A percentile compares a stretch with the other conserved stretches of the same genome.
Conservation (phyloP, 345 rosid genomes). For the Cardamine resedifolia region DNA sequence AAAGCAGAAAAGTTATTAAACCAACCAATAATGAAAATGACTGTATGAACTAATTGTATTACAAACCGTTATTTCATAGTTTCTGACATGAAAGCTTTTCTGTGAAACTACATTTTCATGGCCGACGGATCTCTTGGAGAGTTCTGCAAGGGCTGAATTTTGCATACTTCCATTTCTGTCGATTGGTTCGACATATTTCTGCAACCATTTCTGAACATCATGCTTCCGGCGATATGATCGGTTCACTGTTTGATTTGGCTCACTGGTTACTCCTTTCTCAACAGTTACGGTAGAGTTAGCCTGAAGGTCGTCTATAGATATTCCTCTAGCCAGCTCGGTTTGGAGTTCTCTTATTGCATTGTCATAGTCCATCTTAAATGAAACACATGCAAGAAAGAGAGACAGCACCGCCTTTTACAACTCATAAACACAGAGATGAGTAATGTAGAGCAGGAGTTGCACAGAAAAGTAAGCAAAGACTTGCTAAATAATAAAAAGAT, state of each 20-base stretch:
- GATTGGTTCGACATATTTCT: constrained; percentile 39
- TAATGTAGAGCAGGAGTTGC: not conserved
- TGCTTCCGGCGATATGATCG: constrained; percentile 41
- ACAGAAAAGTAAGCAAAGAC: not conserved
- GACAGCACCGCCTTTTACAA: not conserved
- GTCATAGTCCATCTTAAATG: constrained; percentile 51
- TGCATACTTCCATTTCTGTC: constrained; percentile 34
- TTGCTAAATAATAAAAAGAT: not conserved
- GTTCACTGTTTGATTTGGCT: constrained; percentile 23
- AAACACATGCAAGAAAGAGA: constrained; percentile 17
- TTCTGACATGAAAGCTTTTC: constrained; percentile 43
- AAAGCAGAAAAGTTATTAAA: not conserved
- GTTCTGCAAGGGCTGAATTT: constrained; percentile 43
- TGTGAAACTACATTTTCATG: constrained; percentile 45
- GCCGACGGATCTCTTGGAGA: constrained; percentile 47
- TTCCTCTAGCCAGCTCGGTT: constrained; percentile 46
- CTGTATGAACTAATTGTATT: constrained; percentile 1
- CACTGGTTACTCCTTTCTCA: constrained; percentile 25
- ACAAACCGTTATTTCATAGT: constrained; percentile 53
- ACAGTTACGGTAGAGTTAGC: constrained; percentile 32
- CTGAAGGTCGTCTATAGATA: constrained; percentile 46
- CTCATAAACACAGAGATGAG: constrained; percentile 13
- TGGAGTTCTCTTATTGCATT: constrained; percentile 57
- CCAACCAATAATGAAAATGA: constrained; percentile 14
- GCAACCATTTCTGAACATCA: constrained; percentile 55